phyloP scores from a whole-genome alignment of 2,329 filamentous ascomycete species.

The Beauveria sp. region DNA sequence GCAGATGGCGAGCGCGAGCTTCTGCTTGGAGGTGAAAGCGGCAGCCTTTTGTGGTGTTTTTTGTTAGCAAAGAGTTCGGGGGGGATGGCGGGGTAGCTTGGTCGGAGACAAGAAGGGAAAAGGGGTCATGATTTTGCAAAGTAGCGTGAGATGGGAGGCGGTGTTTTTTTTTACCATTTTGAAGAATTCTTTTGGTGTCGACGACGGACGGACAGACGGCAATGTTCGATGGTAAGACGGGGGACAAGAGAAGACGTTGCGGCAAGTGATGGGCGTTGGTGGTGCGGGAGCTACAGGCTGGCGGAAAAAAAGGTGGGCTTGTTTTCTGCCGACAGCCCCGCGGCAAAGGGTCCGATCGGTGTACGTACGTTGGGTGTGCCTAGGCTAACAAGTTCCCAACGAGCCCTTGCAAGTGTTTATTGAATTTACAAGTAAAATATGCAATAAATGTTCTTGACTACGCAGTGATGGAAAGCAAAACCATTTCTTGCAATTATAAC shows the following conservation, averaged over 20 bases:
- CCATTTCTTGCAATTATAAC: background rate
- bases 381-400: background rate
- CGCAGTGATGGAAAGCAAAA: background rate
- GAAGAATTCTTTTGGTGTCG: no score
- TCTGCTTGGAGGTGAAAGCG: slow-evolving; percentile 56
- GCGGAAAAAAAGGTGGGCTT: background rate
- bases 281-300: background rate
- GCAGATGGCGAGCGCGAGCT: slow-evolving; percentile 92
- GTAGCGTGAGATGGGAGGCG: no score
- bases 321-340: slow-evolving; percentile 1
- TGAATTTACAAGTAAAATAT: no score
- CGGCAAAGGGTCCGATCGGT: background rate
- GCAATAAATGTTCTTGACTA: no score
- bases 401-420: background rate
- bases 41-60: slow-evolving; percentile 5
- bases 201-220: no score
- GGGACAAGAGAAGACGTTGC: no score
- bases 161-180: background rate
- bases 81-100: background rate
- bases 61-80: background rate
- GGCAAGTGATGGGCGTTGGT: background rate
- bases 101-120: no score
- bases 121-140: no score
- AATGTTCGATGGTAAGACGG: no score
- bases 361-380: background rate